Evolutionary conservation across 1,284 basidiomycete genomes (phyloP).

Genomic region (Fomitopsis betulina): DNA sequence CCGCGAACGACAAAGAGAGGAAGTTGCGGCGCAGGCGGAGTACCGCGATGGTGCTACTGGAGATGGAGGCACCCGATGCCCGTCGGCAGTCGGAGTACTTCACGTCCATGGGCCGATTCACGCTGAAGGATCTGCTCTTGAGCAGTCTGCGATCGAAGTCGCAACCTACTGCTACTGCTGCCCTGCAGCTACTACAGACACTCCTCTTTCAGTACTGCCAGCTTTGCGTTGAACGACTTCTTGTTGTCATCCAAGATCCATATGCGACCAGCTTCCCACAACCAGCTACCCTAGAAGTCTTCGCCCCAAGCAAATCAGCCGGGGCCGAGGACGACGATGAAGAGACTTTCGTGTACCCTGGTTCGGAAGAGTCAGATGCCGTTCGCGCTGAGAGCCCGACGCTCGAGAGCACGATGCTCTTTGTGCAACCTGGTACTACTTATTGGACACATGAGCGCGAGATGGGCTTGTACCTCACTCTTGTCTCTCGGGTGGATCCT

Average conservation of each 20-base stretch:
- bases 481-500: constrained; percentile 79
- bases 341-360: constrained; percentile 65
- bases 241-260: constrained; percentile 66
- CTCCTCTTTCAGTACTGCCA: constrained; percentile 70
- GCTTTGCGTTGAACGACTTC: constrained; percentile 58
- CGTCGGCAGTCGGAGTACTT: constrained; percentile 74
- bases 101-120: constrained; percentile 83
- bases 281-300: constrained; percentile 37
- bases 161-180: constrained; percentile 63
- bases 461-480: constrained; percentile 75
- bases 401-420: constrained; percentile 30
- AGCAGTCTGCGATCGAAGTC: constrained; percentile 71
- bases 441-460: constrained; percentile 77
- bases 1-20: constrained; percentile 31
- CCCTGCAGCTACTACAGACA: constrained; percentile 76
- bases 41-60: constrained; percentile 78
- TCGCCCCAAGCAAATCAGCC: constrained; percentile 9
- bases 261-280: constrained; percentile 72
- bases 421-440: constrained; percentile 63
- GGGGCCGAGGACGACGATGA: constrained; percentile 50
- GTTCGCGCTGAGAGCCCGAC: constrained; percentile 7
- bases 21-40: constrained; percentile 67
- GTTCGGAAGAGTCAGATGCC: constrained; percentile 28
- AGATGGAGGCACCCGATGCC: constrained; percentile 76
- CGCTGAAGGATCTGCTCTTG: constrained; percentile 81